Base-by-base conservation (phyloP, 495 filamentous ascomycete genomes). In the Neurospora sp. region DNA sequence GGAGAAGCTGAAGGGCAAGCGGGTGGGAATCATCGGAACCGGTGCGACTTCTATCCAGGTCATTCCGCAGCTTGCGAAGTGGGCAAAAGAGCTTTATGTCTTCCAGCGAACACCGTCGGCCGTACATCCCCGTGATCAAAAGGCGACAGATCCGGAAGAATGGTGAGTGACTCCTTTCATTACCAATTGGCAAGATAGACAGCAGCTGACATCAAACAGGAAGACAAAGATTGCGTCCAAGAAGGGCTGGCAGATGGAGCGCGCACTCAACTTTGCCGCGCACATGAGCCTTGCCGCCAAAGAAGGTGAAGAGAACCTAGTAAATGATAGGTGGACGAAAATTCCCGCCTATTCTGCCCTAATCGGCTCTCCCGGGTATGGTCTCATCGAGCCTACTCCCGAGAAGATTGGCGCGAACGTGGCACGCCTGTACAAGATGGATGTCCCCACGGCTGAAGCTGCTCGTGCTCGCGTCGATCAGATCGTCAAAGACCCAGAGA, bases 61-160 rank as follows among this genome's bases (percentile, higher is more conserved):
- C 0, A 79, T 89, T 0, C 88, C 88, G 1, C 72, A 79, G n/a
- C 78, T 88, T 0, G 87, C 86, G 18, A 81, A 84, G 71, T 86
- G 78, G 46, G 85, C 84, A 0, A 84, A 88, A 73, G 82, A 89
- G 62, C 71, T 90, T 5, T 87, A 86, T 72, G 84, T 90, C 37
- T 84, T 88, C 74, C 88, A 90, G 73, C 87, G 87, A 14, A 90
- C 88, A 23, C 86, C 88, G 27, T 83, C 88, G 0, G 72, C 83
- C 0, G 85, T 91, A 5, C 84, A 83, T 71, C 20, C 31, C 40
- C 87, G 88, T 27, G 80, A 81, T 4, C 84, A 91, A 70, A 79
- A 80, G 49, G 72, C 78, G 9, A 91, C 86, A 0, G 86, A 89
- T 54, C 77, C 80, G 0, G 78, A 83, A 40, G 84, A 83, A 72